A percentile compares a stretch with the other conserved stretches of the same genome.
phyloP scores from a whole-genome alignment of 345 rosid species.

The Populus simonii region DNA sequence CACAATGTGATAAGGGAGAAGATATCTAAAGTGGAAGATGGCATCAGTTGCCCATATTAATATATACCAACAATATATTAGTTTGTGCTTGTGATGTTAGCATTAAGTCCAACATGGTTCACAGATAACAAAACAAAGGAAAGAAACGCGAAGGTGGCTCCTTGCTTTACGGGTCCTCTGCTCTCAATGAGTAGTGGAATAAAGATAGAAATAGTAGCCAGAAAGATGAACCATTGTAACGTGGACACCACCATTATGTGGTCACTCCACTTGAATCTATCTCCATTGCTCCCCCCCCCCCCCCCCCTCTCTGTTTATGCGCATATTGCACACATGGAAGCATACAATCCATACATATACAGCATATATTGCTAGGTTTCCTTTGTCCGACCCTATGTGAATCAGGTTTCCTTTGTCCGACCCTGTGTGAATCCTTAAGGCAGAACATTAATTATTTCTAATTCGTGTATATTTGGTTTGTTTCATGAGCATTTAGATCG shows the following conservation, averaged over 20 bases:
- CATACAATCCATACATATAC: neutral
- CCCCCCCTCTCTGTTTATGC: too few relatives aligned
- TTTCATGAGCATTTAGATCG: neutral
- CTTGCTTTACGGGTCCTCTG: constrained; percentile 25
- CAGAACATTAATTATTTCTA: too few relatives aligned
- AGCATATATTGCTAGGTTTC: neutral
- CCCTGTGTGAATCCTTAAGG: neutral
- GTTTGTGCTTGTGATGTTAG: constrained; percentile 32
- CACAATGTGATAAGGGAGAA: constrained; percentile 21
- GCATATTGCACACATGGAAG: neutral
- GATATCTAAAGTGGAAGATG: constrained; percentile 35
- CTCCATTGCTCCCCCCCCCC: neutral
- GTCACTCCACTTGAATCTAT: constrained; percentile 41
- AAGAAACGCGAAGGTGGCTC: constrained; percentile 19
- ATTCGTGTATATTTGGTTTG: neutral
- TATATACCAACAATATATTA: constrained; percentile 13
- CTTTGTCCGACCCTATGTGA: neutral
- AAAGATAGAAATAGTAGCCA: constrained; percentile 26
- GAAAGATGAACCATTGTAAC: constrained; percentile 28
- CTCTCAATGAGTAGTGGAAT: constrained; percentile 34
- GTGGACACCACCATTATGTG: constrained; percentile 65
- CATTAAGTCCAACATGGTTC: constrained; percentile 20
- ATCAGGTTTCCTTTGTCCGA: neutral
- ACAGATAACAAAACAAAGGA: constrained; percentile 1
- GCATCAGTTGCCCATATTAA: constrained; percentile 30